These are phyloP conservation scores for Raphidocelis subcapitata DNA, from an alignment of 139 green algal species.

Conservation along the genomic window DNA sequence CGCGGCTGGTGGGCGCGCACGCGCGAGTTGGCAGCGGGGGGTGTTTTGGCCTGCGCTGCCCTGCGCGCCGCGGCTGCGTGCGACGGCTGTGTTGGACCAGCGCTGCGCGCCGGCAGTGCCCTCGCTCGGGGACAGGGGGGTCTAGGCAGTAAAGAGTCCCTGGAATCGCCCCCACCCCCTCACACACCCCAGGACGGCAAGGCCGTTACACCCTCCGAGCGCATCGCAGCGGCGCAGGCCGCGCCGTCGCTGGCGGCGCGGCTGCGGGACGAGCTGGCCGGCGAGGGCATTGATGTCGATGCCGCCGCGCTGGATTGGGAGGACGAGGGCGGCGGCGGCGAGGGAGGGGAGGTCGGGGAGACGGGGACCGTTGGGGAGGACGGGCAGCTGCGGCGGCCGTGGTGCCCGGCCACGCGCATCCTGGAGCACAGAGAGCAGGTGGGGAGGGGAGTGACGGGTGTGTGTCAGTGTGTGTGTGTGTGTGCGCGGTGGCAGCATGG, in stretches of 20 bases:
- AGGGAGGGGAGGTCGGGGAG: conserved; percentile 50
- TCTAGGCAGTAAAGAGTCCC: too few relatives aligned
- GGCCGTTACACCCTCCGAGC: conserved; percentile 67
- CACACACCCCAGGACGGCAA: conserved; percentile 62
- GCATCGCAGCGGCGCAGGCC: conserved; percentile 60
- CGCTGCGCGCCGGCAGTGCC: too few relatives aligned
- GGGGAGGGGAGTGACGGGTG: not conserved
- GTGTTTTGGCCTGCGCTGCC: too few relatives aligned
- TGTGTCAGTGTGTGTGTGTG: too few relatives aligned
- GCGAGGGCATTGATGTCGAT: conserved; percentile 58
- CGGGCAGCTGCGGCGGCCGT: conserved; percentile 73
- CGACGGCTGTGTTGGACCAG: too few relatives aligned
- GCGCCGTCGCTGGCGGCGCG: conserved; percentile 45
- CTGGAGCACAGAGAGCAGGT: conserved; percentile 78
- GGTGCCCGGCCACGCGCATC: conserved; percentile 78
- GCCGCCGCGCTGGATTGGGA: conserved; percentile 46
- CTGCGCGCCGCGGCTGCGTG: too few relatives aligned
- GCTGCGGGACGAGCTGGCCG: conserved; percentile 53
- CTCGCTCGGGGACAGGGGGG: too few relatives aligned
- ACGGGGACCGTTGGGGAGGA: conserved; percentile 65
- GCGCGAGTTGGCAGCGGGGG: too few relatives aligned
- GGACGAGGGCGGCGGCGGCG: conserved; percentile 61
- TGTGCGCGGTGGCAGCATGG: too few relatives aligned
- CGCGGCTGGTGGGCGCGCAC: conserved; percentile 49
- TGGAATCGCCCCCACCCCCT: not conserved